These are phyloP conservation scores for Hyphodiscus hymeniophilus DNA, from an alignment of 495 filamentous ascomycete genomes.

Conservation along the genomic window DNA sequence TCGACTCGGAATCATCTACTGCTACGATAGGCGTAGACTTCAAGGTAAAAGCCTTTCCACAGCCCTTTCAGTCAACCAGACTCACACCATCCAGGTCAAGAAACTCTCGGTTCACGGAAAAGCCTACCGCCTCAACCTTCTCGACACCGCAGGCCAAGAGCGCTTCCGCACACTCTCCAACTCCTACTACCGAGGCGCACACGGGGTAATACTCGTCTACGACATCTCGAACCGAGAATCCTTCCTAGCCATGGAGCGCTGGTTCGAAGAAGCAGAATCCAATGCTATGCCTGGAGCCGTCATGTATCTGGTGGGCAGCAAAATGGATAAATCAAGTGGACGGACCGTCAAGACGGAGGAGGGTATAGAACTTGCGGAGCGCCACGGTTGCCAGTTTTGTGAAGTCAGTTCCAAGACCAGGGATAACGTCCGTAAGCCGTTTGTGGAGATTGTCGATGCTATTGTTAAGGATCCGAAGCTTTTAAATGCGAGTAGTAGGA, in stretches of 20 bases:
- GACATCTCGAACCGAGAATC: conserved; percentile 47
- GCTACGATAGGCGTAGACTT: conserved; percentile 57
- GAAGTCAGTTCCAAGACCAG: conserved; percentile 48
- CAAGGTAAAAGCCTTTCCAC: conserved; percentile 31
- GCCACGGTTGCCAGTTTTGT: conserved; percentile 41
- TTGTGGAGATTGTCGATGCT: conserved; percentile 45
- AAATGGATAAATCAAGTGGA: conserved; percentile 42
- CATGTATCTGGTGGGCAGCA: conserved; percentile 47
- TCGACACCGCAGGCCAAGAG: conserved; percentile 52
- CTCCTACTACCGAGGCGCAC: conserved; percentile 52
- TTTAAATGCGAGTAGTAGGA: conserved; percentile 4
- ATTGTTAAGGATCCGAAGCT: conserved; percentile 37
- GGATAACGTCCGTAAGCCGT: conserved; percentile 43
- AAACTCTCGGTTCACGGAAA: conserved; percentile 41
- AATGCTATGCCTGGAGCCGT: conserved; percentile 44
- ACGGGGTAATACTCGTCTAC: conserved; percentile 52
- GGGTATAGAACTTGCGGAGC: conserved; percentile 40
- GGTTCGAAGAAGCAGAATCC: conserved; percentile 49
- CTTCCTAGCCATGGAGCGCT: conserved; percentile 48
- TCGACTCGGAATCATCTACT: conserved; percentile 46
- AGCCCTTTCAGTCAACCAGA: neutral
- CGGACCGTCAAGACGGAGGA: conserved; percentile 36
- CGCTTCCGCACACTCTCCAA: conserved; percentile 53
- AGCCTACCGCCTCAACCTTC: conserved; percentile 46
- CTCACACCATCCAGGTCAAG: conserved; percentile 14